A percentile compares a stretch with the other conserved stretches of the same genome.
phyloP scores from a whole-genome alignment of 345 rosid genomes.

The Pistacia vera region DNA sequence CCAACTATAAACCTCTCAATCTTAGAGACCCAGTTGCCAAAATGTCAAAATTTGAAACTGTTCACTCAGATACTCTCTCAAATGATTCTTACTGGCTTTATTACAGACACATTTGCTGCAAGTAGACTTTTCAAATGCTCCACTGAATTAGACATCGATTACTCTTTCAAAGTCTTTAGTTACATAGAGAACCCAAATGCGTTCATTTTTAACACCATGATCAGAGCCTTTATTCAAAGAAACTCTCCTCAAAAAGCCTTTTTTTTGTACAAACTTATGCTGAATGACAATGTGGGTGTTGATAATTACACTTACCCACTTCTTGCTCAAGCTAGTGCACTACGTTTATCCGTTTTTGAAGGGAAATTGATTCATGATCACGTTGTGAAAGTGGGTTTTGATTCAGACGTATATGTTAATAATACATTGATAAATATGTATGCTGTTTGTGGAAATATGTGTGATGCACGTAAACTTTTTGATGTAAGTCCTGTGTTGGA shows the following conservation, averaged over 20 bases:
- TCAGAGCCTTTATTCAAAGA: conserved; percentile 44
- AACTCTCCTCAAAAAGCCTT: conserved; percentile 35
- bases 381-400: conserved; percentile 44
- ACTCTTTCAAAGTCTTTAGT: conserved; percentile 42
- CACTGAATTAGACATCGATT: conserved; percentile 29
- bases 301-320: conserved; percentile 59
- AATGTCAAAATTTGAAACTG: conserved; percentile 41
- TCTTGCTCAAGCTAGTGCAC: conserved; percentile 47
- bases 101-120: conserved; percentile 50
- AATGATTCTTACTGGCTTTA: conserved; percentile 47
- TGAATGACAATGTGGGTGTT: conserved; percentile 26
- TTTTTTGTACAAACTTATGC: conserved; percentile 47
- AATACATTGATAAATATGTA: conserved; percentile 56
- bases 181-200: conserved; percentile 44
- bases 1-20: conserved; percentile 41
- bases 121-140: conserved; percentile 49
- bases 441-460: conserved; percentile 42
- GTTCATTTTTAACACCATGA: conserved; percentile 51
- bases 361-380: conserved; percentile 54
- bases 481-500: conserved; percentile 52
- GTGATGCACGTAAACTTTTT: conserved; percentile 45
- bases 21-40: conserved; percentile 35
- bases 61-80: conserved; percentile 59
- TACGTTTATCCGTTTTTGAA: conserved; percentile 35
- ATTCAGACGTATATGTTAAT: conserved; percentile 46